Conservation (phyloP, 2,329 filamentous ascomycete genomes). For the Aspergillus persii region DNA sequence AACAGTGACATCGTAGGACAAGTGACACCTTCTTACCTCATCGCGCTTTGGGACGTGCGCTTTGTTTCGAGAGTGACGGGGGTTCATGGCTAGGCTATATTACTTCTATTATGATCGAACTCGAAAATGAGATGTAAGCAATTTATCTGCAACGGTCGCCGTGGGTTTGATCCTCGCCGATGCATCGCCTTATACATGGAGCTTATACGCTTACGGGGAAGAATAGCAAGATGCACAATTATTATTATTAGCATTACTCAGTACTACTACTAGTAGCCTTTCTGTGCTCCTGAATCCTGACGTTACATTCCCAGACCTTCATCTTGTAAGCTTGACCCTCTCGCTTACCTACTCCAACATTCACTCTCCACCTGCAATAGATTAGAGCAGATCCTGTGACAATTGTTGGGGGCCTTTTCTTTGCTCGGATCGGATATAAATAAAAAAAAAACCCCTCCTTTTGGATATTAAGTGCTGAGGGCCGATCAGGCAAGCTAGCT, state of each 20-base stretch:
- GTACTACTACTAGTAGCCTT: background rate
- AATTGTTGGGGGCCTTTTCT: background rate
- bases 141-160: conserved; percentile 3
- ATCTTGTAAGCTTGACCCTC: background rate
- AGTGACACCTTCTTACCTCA: background rate
- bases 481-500: background rate
- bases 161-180: background rate
- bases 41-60: background rate
- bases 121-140: background rate
- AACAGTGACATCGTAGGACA: background rate
- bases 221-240: background rate
- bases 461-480: conserved; percentile 2
- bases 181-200: background rate
- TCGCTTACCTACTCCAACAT: background rate
- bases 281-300: background rate
- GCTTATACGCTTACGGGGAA: background rate
- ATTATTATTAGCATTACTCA: background rate
- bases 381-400: background rate
- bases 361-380: background rate
- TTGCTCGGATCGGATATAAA: background rate
- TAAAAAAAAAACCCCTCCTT: background rate
- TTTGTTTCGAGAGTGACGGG: background rate
- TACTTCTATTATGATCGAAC: background rate
- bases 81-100: background rate
- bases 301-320: background rate